Base-by-base conservation (phyloP, 805 yeast species). In the Metschnikowia corniflorae region DNA sequence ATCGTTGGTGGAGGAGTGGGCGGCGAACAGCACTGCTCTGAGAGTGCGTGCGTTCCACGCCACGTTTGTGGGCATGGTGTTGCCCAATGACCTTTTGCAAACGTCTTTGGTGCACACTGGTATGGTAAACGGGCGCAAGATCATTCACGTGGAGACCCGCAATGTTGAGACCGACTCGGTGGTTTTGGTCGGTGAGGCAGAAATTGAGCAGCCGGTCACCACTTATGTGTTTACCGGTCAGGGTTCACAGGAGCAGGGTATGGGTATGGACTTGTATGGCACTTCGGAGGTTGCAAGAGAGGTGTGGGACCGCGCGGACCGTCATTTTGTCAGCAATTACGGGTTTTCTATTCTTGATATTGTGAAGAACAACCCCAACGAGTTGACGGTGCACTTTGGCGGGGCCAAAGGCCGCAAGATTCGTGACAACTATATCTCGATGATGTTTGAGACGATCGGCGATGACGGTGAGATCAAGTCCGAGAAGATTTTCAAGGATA, bases 241-340 rank as follows among this genome's bases (percentile, higher is more conserved):
- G 75, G 99, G 99, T 65, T 91, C 98, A 43, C 99, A 93, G 70
- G 98, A 94, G 67, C 98, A 94, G 73, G 97, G 97, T 63, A 93
- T 93, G 99, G 98, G 99, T 75, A 93, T 93, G 99, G 98, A 93
- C 65, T 77, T 93, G 60, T 93, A 93, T 66, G 81, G 80, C 49
- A 75, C 84, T 27, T 85, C 96, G 33, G 88, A 78, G 20, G 96
- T 93, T 61, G 98, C 99, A 36, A 80, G 80, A 56, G 79, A 78
- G 47, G 97, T 93, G 46, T 93, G 99, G 98, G 97, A 93, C 64
- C 84, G 87, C 61, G 99, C 99, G 44, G 98, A 93, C 62, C 63
- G 65, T 41, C 98, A 94, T 67, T 93, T 94, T 73, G 73, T 87
- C 60, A 73, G 79, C 58, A 89, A 91, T 62, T 93, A 93, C 57